phyloP scores from a whole-genome alignment of 2,329 filamentous ascomycete genomes.

The Aspergillus ruber region DNA sequence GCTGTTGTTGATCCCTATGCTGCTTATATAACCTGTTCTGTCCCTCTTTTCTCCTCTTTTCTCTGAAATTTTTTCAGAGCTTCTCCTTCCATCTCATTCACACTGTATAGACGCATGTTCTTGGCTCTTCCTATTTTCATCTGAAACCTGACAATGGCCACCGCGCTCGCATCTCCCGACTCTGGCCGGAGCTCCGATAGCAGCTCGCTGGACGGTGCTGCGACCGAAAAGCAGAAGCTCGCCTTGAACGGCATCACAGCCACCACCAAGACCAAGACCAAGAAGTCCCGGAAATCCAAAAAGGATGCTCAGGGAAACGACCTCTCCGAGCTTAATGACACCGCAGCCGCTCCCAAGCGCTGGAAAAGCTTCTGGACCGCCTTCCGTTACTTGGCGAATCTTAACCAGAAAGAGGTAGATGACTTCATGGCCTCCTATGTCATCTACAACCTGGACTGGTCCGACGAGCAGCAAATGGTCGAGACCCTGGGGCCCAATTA shows the following conservation, averaged over 20 bases:
- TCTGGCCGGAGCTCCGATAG: constrained; percentile 22
- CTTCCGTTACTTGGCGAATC: constrained; percentile 45
- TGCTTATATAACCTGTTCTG: background rate
- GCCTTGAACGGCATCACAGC: constrained; percentile 3
- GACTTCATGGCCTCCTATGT: constrained; percentile 53
- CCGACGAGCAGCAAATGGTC: constrained; percentile 45
- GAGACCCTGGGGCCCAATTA: constrained; percentile 45
- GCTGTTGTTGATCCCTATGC: background rate
- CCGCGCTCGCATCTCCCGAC: background rate
- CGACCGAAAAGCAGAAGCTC: constrained; percentile 18
- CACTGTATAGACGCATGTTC: background rate
- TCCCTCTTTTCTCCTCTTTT: background rate
- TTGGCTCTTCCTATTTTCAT: background rate
- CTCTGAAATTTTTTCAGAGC: background rate
- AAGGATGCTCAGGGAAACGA: background rate
- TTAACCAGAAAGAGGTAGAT: constrained; percentile 47
- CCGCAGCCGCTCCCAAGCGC: constrained; percentile 42
- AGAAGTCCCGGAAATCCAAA: background rate
- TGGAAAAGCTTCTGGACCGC: constrained; percentile 46
- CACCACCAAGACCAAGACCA: background rate
- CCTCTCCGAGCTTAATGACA: constrained; percentile 32
- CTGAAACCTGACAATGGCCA: background rate
- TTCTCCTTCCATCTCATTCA: background rate
- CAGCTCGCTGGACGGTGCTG: constrained; percentile 18
- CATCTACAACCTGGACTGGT: constrained; percentile 53